Evolutionary conservation across 306 rosid genomes (phyloP), one percentile per base, ranked within the genome.

Genomic region (Cyclanthera cordifolia): DNA sequence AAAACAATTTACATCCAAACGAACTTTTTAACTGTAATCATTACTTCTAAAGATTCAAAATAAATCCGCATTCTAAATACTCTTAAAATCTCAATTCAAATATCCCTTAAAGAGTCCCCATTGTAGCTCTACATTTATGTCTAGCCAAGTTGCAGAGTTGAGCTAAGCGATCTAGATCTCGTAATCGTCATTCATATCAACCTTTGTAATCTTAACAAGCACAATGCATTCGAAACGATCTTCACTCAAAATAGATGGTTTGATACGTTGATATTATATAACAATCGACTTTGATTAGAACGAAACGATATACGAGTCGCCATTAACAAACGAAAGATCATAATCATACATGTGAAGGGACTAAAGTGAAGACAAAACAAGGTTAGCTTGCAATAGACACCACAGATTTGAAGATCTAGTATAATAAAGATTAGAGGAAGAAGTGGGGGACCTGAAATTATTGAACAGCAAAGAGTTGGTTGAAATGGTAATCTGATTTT

Each of bases 361-460:
- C 39, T 24, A 66, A 13, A 66, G 71, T 66, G 54, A 41, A 66
- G 71, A 46, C 71, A 66, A 66, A 46, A 66, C 54, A 46, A 66
- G 54, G 55, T 47, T 46, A 66, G 41, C 4, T 16, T 14, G 71
- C 43, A 66, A 66, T 66, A 16, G 55, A 2, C 23, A 66, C 52
- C 71, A 66, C 55, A 66, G 54, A 46, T 47, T 66, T 66, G 71
- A 46, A 64, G 53, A 9, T 25, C 43, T 25, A 25, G 10, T 23
- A 66, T 23, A 23, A 47, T n/a, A 66, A 66, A 24, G 39, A 46
- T 5, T 66, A 25, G 55, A 24, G 54, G 65, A 30, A 46, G 43
- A 20, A 61, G 71, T 66, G 71, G 71, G 71, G 71, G 71, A 66
- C 71, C 55, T 66, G 71, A 66, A 66, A 66, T 66, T 65, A 46